Evolutionary conservation across 768 basidiomycete species (phyloP).

Genomic region (Lepiota subincarnata): DNA sequence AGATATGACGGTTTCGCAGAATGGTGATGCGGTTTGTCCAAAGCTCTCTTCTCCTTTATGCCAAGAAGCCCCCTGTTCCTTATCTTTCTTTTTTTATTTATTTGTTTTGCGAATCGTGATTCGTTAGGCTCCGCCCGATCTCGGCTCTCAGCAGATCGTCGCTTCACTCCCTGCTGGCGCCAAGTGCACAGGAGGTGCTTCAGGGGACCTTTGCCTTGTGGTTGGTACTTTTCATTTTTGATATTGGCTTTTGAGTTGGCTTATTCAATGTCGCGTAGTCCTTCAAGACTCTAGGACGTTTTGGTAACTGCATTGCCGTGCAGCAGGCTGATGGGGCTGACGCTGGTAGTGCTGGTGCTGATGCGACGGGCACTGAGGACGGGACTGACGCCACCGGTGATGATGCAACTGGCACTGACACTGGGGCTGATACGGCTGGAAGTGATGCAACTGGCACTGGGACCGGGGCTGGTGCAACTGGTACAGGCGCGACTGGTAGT

Average conservation of each 20-base stretch:
- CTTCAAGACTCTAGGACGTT: conserved; percentile 44
- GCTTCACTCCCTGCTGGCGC: conserved; percentile 46
- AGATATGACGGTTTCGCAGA: conserved; percentile 34
- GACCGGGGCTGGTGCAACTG: neutral
- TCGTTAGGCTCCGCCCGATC: conserved; percentile 31
- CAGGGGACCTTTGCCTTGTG: conserved; percentile 44
- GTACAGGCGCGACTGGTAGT: neutral
- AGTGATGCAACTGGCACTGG: conserved; percentile 14
- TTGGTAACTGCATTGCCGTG: conserved; percentile 53
- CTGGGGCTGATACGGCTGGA: neutral
- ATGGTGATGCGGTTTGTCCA: conserved; percentile 43
- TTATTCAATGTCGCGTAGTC: conserved; percentile 22
- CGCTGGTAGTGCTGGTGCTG: conserved; percentile 2
- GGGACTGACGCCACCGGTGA: neutral
- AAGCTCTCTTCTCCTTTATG: neutral
- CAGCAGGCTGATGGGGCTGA: conserved; percentile 27
- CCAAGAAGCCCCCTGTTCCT: neutral
- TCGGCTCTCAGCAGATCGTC: conserved; percentile 35
- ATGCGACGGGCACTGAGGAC: neutral
- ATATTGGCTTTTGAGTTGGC: neutral
- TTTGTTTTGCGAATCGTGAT: no score
- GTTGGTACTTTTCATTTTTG: conserved; percentile 22
- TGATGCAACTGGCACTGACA: conserved; percentile 16
- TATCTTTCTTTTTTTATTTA: no score
- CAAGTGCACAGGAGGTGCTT: conserved; percentile 45